Evolutionary conservation across 1,284 basidiomycete genomes (phyloP).

Genomic region (Tilletia caries): DNA sequence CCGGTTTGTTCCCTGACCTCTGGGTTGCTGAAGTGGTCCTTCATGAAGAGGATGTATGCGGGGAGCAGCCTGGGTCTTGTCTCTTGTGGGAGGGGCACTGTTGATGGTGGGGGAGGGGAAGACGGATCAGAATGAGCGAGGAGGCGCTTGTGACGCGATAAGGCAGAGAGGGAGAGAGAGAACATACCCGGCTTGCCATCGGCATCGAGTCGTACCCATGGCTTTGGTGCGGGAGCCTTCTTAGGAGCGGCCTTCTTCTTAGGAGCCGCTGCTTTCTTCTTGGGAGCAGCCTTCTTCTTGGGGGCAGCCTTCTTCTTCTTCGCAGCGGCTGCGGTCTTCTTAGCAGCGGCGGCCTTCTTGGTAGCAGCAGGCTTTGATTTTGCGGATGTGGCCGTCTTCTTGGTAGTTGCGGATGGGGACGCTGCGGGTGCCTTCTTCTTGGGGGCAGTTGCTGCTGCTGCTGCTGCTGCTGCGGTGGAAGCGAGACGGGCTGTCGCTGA

Average conservation of each 20-base stretch:
- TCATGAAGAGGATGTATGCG: conserved; percentile 43
- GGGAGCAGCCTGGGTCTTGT: conserved; percentile 41
- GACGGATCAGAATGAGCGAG: neutral
- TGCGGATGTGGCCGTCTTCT: conserved; percentile 33
- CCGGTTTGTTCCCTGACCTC: conserved; percentile 33
- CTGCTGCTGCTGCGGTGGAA: neutral
- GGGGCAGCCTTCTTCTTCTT: conserved; percentile 15
- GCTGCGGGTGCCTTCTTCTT: neutral
- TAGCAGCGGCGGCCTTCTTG: conserved; percentile 33
- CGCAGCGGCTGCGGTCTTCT: conserved; percentile 14
- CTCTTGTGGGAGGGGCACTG: conserved; percentile 44
- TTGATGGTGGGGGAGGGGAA: neutral
- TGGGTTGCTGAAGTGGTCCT: conserved; percentile 26
- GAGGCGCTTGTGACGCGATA: neutral
- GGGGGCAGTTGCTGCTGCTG: neutral
- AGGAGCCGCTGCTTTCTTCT: conserved; percentile 22
- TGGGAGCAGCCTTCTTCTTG: conserved; percentile 8
- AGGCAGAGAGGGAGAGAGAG: neutral
- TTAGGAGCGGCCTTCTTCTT: conserved; percentile 15
- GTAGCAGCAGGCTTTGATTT: conserved; percentile 15
- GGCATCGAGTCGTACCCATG: conserved; percentile 20
- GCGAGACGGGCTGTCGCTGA: neutral
- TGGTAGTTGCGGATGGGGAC: conserved; percentile 1
- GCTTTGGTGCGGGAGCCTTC: conserved; percentile 17
- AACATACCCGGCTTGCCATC: conserved; percentile 21